Evolutionary conservation across 192 early-diverging fungal genomes (phyloP).

Genomic region (Thamnidium elegans): DNA sequence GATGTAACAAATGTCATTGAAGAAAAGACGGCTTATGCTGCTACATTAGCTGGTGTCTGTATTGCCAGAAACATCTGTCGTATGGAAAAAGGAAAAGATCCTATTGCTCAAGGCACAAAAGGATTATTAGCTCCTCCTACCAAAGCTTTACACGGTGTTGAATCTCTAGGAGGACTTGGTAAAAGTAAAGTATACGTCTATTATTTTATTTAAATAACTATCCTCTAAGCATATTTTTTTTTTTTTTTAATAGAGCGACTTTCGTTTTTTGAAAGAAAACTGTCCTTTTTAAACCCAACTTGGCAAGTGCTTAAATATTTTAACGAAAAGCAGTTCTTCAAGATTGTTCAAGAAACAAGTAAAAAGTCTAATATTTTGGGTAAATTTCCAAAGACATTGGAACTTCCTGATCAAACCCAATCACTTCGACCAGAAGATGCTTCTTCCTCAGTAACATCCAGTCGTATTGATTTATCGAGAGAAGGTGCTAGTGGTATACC

Average conservation of each 20-base stretch:
- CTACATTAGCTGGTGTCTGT: slow-evolving; percentile 35
- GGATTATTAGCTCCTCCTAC: slow-evolving; percentile 29
- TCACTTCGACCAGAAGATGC: background rate
- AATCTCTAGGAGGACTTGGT: slow-evolving; percentile 30
- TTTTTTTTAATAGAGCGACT: slow-evolving; percentile 19
- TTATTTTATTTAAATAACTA: background rate
- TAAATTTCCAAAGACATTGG: slow-evolving; percentile 13
- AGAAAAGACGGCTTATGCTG: slow-evolving; percentile 42
- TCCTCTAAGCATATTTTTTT: background rate
- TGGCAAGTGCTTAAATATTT: slow-evolving; percentile 37
- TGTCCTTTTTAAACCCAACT: slow-evolving; percentile 27
- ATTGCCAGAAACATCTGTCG: slow-evolving; percentile 40
- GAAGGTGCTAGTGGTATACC: too few species aligned
- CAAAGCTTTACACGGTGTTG: slow-evolving; percentile 30
- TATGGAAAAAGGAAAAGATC: slow-evolving; percentile 32
- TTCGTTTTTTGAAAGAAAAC: slow-evolving; percentile 23
- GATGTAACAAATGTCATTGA: slow-evolving; percentile 42
- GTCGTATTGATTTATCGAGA: too few species aligned
- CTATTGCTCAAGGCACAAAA: slow-evolving; percentile 25
- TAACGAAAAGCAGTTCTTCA: slow-evolving; percentile 33
- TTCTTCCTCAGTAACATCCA: background rate
- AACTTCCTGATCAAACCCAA: background rate
- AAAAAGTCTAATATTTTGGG: slow-evolving; percentile 7
- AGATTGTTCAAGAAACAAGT: slow-evolving; percentile 24
- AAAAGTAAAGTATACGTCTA: slow-evolving; percentile 24